These are phyloP conservation scores for Pulveroboletus sp. DNA, from an alignment of 768 basidiomycete species.

Conservation along the genomic window DNA sequence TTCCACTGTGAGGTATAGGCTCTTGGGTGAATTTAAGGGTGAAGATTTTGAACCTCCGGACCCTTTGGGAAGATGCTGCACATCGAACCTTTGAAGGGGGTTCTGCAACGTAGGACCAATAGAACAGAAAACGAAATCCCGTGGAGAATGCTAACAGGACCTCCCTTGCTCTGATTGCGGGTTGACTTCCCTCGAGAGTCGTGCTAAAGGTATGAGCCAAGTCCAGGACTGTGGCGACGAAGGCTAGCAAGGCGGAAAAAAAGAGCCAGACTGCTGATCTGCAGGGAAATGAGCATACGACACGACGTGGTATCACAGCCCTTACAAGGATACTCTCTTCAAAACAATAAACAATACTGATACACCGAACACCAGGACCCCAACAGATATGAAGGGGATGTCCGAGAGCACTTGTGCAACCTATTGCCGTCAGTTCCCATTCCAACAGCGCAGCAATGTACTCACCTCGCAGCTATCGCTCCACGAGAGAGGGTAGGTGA, in stretches of 20 bases:
- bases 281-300: constrained; percentile 3
- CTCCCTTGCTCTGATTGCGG: constrained; percentile 51
- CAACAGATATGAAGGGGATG: constrained; percentile 63
- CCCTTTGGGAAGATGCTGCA: constrained; percentile 27
- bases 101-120: constrained; percentile 61
- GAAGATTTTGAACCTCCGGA: constrained; percentile 13
- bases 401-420: constrained; percentile 54
- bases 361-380: constrained; percentile 58
- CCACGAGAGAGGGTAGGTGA: constrained; percentile 32
- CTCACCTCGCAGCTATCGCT: constrained; percentile 43
- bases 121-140: constrained; percentile 59
- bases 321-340: constrained; percentile 50
- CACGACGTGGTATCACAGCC: constrained; percentile 1
- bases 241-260: constrained; percentile 52
- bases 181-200: constrained; percentile 19
- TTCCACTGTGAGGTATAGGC: constrained; percentile 46
- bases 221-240: constrained; percentile 60
- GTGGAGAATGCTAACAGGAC: constrained; percentile 51
- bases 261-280: constrained; percentile 52
- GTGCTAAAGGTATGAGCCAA: constrained; percentile 46
- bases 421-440: constrained; percentile 30
- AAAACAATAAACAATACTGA: constrained; percentile 52
- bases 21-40: constrained; percentile 10
- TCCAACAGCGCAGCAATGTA: constrained; percentile 9
- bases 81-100: constrained; percentile 38